Conservation (phyloP, 2,329 filamentous ascomycete genomes). For the Alternaria incomplexa region DNA sequence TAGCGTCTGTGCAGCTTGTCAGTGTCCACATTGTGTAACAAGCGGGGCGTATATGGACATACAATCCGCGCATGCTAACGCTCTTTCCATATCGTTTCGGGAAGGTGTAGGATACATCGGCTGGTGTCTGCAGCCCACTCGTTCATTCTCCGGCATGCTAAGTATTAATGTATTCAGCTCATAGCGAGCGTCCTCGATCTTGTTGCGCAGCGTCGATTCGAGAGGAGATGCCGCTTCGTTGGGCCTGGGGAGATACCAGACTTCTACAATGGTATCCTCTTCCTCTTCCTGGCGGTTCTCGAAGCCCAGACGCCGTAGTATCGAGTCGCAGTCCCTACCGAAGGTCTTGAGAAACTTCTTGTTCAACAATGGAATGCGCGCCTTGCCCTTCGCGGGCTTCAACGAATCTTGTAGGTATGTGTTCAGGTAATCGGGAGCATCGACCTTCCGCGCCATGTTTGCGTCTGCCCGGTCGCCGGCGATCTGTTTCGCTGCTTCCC, state of each 20-base stretch:
- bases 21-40: constrained; percentile 9
- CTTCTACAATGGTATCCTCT: constrained; percentile 38
- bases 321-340: constrained; percentile 64
- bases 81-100: constrained; percentile 47
- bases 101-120: constrained; percentile 45
- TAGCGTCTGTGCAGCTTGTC: constrained; percentile 29
- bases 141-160: constrained; percentile 41
- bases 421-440: constrained; percentile 63
- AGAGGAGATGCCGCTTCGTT: constrained; percentile 26
- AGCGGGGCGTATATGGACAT: constrained; percentile 4
- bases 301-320: constrained; percentile 67
- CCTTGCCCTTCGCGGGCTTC: constrained; percentile 56
- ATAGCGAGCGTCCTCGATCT: constrained; percentile 64
- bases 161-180: constrained; percentile 64
- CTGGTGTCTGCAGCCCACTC: constrained; percentile 35
- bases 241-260: constrained; percentile 44
- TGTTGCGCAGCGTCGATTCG: constrained; percentile 29
- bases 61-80: constrained; percentile 48
- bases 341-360: constrained; percentile 69
- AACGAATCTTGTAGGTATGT: constrained; percentile 67
- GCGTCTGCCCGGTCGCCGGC: constrained; percentile 63
- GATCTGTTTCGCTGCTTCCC: constrained; percentile 58
- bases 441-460: constrained; percentile 58
- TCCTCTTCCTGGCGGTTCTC: constrained; percentile 39
- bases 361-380: constrained; percentile 64